A percentile compares a stretch with the other conserved stretches of the same genome.
Evolutionary conservation across 371 early-diverging fungal species (phyloP).

Genomic region (Smittium culicis): DNA sequence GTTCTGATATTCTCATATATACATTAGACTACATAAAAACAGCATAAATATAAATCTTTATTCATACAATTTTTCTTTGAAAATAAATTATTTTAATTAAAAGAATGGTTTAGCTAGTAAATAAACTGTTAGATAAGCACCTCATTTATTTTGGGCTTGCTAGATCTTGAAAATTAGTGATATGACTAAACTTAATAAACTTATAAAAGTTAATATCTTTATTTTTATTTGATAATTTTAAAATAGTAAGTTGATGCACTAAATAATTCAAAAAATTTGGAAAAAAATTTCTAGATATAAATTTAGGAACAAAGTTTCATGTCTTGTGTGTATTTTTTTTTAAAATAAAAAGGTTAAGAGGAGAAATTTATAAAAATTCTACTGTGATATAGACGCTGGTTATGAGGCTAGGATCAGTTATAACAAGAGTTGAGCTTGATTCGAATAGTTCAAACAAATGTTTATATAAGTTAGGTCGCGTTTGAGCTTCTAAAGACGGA

Average conservation of each 20-base stretch:
- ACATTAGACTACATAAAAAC: background rate
- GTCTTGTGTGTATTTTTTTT: background rate
- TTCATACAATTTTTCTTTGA: too few species aligned
- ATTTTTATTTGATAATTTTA: background rate
- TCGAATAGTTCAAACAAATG: slow-evolving; percentile 22
- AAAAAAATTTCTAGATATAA: background rate
- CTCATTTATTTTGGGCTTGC: too few species aligned
- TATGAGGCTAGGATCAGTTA: slow-evolving; percentile 28
- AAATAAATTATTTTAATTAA: too few species aligned
- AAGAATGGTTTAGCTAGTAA: too few species aligned
- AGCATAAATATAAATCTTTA: background rate
- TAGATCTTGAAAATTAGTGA: too few species aligned
- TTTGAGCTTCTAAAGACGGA: slow-evolving; percentile 19
- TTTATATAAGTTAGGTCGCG: slow-evolving; percentile 27
- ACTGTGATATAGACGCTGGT: slow-evolving; percentile 27
- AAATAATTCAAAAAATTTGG: background rate
- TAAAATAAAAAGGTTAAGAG: background rate
- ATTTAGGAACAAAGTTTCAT: background rate
- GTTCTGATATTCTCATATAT: background rate
- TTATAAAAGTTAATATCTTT: background rate
- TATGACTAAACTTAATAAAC: background rate
- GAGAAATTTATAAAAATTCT: slow-evolving; percentile 11
- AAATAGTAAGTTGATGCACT: background rate
- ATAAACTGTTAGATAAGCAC: too few species aligned
- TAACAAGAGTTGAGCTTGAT: slow-evolving; percentile 19